Percentiles rank a stretch among this genome's conserved stretches.
Evolutionary conservation across 177 flowering plant species (phyloP).

Genomic region (Telopea speciosissima): DNA sequence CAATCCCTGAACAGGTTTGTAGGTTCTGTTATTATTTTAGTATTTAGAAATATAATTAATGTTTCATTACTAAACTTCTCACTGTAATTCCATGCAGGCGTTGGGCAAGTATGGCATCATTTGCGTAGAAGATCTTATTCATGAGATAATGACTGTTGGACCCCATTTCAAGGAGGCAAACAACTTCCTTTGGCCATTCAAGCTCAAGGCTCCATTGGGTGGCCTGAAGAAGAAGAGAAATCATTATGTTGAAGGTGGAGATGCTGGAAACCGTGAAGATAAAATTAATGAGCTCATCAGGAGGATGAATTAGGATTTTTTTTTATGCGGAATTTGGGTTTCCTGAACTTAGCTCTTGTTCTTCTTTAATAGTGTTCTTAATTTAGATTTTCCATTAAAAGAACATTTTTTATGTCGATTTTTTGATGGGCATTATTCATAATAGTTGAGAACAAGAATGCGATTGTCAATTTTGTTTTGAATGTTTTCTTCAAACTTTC

Average conservation of each 20-base stretch:
- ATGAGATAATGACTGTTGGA: conserved; percentile 2
- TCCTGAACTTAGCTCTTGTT: too few species aligned
- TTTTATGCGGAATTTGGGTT: too few species aligned
- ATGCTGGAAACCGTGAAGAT: conserved; percentile 10
- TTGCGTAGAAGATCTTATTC: conserved; percentile 1
- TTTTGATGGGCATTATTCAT: too few species aligned
- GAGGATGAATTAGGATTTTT: conserved; percentile 1
- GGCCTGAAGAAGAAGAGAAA: conserved; percentile 6
- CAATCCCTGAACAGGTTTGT: conserved; percentile 4
- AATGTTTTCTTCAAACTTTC: too few species aligned
- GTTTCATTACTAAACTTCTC: too few species aligned
- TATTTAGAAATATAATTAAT: not conserved
- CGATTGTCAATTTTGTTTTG: too few species aligned
- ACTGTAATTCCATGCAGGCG: not conserved
- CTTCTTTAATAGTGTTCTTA: too few species aligned
- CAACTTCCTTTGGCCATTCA: conserved; percentile 7
- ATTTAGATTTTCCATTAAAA: too few species aligned
- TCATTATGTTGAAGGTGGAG: conserved; percentile 9
- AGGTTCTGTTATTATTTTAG: not conserved
- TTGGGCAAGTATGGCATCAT: conserved; percentile 7
- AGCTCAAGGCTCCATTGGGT: conserved; percentile 8
- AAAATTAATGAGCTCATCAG: conserved; percentile 4
- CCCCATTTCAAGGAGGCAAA: conserved; percentile 6
- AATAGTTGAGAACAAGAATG: too few species aligned
- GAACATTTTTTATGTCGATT: too few species aligned